Conservation (phyloP, 2,329 filamentous ascomycete species). For the Coniella lustricola region DNA sequence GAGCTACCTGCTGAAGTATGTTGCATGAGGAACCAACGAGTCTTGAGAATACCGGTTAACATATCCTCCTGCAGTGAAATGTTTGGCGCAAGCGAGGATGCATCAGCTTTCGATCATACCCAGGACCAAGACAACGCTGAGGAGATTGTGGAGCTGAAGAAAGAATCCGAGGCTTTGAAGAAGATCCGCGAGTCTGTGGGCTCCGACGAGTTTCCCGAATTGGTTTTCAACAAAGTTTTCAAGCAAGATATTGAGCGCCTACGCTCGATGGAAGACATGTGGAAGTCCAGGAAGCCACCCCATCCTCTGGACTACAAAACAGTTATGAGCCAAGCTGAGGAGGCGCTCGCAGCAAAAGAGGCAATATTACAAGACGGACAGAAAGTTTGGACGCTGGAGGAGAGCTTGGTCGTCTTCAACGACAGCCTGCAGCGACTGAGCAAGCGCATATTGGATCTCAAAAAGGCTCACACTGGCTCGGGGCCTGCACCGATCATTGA, state of each 20-base stretch:
- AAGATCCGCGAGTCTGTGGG: constrained; percentile 76
- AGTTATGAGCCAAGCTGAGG: constrained; percentile 45
- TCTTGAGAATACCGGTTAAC: constrained; percentile 13
- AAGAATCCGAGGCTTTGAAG: constrained; percentile 77
- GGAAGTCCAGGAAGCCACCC: constrained; percentile 75
- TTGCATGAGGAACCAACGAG: constrained; percentile 11
- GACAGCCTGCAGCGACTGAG: constrained; percentile 76
- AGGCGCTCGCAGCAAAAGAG: constrained; percentile 44
- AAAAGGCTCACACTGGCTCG: constrained; percentile 36
- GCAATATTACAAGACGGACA: constrained; percentile 61
- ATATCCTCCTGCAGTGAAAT: constrained; percentile 50
- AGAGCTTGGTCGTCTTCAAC: constrained; percentile 81
- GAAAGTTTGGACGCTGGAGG: constrained; percentile 68
- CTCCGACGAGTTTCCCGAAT: constrained; percentile 65
- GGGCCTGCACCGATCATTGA: constrained; percentile 59
- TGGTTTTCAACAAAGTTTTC: constrained; percentile 92
- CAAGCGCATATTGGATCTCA: constrained; percentile 61
- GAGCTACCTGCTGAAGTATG: constrained; percentile 78
- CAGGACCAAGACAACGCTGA: constrained; percentile 74
- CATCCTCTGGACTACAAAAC: constrained; percentile 63
- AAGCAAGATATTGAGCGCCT: constrained; percentile 75
- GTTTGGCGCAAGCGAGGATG: constrained; percentile 86
- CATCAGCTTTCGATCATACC: constrained; percentile 71
- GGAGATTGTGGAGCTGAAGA: constrained; percentile 81
- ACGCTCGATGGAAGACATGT: constrained; percentile 89